phyloP scores from a whole-genome alignment of 2,329 filamentous ascomycete species.

The Fusarium metavorans region DNA sequence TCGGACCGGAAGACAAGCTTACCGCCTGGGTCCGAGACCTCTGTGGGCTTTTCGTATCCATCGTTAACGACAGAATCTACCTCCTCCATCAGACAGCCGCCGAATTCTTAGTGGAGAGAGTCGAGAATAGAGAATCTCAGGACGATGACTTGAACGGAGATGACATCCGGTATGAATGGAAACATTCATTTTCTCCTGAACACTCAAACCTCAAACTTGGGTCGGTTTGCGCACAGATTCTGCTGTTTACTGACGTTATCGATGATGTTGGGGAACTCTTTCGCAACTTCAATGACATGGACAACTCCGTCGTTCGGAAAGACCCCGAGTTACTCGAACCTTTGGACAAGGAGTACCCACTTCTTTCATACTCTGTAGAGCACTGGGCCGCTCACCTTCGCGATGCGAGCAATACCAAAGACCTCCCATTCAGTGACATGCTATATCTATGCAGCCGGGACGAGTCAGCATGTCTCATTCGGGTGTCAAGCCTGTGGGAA shows the following conservation, averaged over 20 bases:
- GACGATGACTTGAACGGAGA: too few species aligned
- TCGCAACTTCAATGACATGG: too few species aligned
- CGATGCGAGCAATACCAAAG: neutral
- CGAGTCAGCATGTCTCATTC: neutral
- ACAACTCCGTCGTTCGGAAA: too few species aligned
- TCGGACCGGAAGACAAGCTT: conserved; percentile 39
- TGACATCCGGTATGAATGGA: neutral
- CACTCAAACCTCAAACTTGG: neutral
- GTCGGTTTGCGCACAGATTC: neutral
- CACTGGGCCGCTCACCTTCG: neutral
- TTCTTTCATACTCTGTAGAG: neutral
- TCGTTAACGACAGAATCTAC: conserved; percentile 45
- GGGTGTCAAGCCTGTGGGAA: neutral
- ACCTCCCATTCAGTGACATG: neutral
- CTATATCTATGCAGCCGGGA: neutral
- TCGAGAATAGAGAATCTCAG: neutral
- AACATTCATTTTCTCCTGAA: neutral
- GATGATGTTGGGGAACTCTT: neutral
- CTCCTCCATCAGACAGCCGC: conserved; percentile 50
- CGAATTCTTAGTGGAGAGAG: conserved; percentile 43
- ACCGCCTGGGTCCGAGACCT: conserved; percentile 28
- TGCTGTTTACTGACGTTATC: neutral
- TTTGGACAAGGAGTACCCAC: neutral
- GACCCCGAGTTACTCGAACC: neutral
- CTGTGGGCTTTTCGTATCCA: conserved; percentile 47